These are phyloP conservation scores for Toxoplasma gondii DNA, from an alignment of 169 alveolate genomes.

Conservation along the genomic window DNA sequence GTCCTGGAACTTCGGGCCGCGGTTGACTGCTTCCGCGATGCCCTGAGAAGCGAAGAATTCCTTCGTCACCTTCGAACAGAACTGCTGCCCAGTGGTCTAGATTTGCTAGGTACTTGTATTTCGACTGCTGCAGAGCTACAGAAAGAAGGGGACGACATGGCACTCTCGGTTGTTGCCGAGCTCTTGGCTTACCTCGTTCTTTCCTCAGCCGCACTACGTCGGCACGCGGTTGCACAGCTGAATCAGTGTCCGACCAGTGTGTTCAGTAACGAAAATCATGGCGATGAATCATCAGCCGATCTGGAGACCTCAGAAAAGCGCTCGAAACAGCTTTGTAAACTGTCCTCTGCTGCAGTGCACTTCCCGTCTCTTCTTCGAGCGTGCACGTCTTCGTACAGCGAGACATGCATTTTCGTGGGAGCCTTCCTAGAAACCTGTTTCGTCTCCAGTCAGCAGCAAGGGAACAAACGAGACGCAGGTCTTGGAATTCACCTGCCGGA, in stretches of 20 bases:
- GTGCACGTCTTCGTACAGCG: not conserved
- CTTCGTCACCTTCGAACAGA: not conserved
- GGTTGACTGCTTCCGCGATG: constrained; percentile 10
- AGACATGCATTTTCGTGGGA: constrained; percentile 15
- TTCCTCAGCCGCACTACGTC: not conserved
- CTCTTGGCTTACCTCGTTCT: not conserved
- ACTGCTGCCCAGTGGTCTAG: not conserved
- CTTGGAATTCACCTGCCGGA: not conserved
- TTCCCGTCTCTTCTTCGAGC: constrained; percentile 13
- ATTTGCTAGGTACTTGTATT: constrained; percentile 1
- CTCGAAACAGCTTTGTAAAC: not conserved
- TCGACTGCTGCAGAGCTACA: not conserved
- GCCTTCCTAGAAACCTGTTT: constrained; percentile 8
- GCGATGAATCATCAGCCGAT: not conserved
- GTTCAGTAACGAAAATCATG: not conserved
- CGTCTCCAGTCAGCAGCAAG: not conserved
- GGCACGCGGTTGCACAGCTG: not conserved
- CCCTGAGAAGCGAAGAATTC: not conserved
- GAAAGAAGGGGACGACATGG: not conserved
- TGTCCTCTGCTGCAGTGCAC: constrained; percentile 22
- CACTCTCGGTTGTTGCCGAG: not conserved
- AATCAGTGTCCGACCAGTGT: not conserved
- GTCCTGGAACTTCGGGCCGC: constrained; percentile 21
- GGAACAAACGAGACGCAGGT: not conserved
- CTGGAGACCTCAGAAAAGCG: not conserved